Base-by-base conservation (phyloP, 768 basidiomycete species). In the Suillus hirtellus region DNA sequence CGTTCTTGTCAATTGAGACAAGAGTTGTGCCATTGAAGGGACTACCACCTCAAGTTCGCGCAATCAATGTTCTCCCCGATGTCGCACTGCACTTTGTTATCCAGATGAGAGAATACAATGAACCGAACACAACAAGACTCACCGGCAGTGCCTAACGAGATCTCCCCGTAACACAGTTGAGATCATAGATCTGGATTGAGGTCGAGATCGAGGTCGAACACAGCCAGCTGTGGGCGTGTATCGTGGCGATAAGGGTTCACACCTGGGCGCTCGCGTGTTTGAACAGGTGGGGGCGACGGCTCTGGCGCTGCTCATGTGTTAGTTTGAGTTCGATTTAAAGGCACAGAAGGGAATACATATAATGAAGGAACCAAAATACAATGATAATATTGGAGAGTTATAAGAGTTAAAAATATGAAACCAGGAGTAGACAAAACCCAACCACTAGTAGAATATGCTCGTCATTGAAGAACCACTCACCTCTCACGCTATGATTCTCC, bases 131-230 rank as follows among this genome's bases (percentile, higher is more conserved):
- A 27, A 19, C 17, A 58, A 15, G 11, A 11, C 56, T 42, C 17
- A 42, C 40, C 5, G 10, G 19, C 19, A 52, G 19, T 52, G 49
- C 15, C 54, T 21, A 24, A 56, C 21, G 1, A 40, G n/a, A 17
- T 17, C 21, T 38, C 31, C 21, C 2, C 19, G 38, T 15, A 5
- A 19, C 40, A 40, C 38, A 50, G 19, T 14, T 49, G 11, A 50
- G 19, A 12, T 78, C 68, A 91, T 62, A 93, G 71, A 75, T 94
- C 92, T 1, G 92, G 92, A 70, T 94, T 94, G 62, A 94, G 80
- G 72, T 94, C 93, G 65, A 94, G 77, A 74, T 93, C 93, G 61
- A 94, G 78, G 71, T 92, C 91, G 73, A 92, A 90, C 68, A 87
- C 79, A 64, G 84, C 84, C 65, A 84, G 81, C 60, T 85, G 85